These are phyloP conservation scores for Suillus tomentosus DNA, from an alignment of 768 basidiomycete species.

Conservation along the genomic window DNA sequence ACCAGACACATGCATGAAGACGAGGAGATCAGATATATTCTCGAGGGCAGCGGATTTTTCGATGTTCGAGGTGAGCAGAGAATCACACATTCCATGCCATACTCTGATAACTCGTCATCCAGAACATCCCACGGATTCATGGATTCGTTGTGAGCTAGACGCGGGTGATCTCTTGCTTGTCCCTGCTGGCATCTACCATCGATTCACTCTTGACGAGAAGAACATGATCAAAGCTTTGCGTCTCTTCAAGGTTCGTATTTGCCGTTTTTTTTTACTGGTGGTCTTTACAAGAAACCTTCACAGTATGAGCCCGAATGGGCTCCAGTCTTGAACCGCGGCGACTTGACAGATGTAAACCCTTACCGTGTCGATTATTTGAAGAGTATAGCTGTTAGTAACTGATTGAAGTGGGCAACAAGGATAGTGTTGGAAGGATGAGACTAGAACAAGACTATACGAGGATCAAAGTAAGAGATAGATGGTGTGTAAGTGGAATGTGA, in stretches of 20 bases:
- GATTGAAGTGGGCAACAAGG: not conserved
- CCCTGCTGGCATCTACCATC: conserved; percentile 92
- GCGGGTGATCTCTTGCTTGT: conserved; percentile 86
- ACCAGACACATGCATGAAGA: conserved; percentile 91
- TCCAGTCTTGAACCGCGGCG: conserved; percentile 62
- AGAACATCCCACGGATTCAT: conserved; percentile 69
- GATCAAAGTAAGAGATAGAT: too few species aligned
- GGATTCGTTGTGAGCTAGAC: conserved; percentile 79
- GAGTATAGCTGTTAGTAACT: conserved; percentile 41
- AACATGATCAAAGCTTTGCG: conserved; percentile 78
- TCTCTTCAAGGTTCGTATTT: conserved; percentile 70
- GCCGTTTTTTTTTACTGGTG: not conserved
- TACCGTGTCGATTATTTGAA: conserved; percentile 64
- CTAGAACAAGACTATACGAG: too few species aligned
- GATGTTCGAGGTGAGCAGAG: conserved; percentile 76
- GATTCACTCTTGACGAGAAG: conserved; percentile 83
- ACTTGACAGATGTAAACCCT: conserved; percentile 63
- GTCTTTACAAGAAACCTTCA: conserved; percentile 2
- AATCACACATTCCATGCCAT: not conserved
- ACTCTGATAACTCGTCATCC: not conserved
- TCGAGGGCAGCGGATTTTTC: conserved; percentile 86
- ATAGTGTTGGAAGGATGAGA: too few species aligned
- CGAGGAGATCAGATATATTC: conserved; percentile 91
- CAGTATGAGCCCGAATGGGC: conserved; percentile 94
- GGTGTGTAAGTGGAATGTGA: too few species aligned